These are phyloP conservation scores for Serendipita sp. DNA, from an alignment of 768 basidiomycete species.

Conservation along the genomic window DNA sequence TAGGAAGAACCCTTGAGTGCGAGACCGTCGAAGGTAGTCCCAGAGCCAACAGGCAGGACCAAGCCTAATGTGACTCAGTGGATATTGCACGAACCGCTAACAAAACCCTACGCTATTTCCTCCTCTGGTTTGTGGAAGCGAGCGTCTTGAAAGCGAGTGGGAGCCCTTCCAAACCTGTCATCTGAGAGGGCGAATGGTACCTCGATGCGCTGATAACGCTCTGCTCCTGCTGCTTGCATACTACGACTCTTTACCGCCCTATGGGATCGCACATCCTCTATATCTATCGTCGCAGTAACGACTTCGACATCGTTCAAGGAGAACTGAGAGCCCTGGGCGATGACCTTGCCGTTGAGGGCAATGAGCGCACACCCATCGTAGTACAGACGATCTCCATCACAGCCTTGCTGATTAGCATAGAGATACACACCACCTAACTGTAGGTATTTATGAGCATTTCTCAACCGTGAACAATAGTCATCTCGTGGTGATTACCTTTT, in stretches of 20 bases:
- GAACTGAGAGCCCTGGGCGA: conserved; percentile 95
- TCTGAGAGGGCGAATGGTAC: conserved; percentile 63
- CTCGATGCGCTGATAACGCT: conserved; percentile 67
- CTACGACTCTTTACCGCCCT: conserved; percentile 68
- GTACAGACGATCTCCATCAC: conserved; percentile 94
- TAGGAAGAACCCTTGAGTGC: conserved; percentile 87
- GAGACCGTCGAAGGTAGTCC: conserved; percentile 92
- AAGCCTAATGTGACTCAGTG: conserved; percentile 32
- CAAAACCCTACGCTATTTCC: conserved; percentile 83
- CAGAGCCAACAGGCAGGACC: conserved; percentile 99
- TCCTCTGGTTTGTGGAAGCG: conserved; percentile 80
- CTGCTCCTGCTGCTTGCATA: conserved; percentile 70
- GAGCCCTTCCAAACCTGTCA: conserved; percentile 48
- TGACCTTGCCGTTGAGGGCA: conserved; percentile 77
- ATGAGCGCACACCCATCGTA: conserved; percentile 97
- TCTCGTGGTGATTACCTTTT: conserved; percentile 41
- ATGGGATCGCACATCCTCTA: conserved; percentile 91
- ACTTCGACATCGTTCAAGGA: conserved; percentile 93
- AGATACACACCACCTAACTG: conserved; percentile 94
- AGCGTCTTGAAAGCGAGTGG: conserved; percentile 33
- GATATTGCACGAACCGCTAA: not conserved
- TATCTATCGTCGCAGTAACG: conserved; percentile 85
- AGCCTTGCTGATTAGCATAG: conserved; percentile 98
- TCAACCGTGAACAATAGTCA: not conserved
- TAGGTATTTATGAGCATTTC: not conserved